A percentile compares a stretch with the other conserved stretches of the same genome.
Conservation (phyloP, 331 rosid species). For the Acacia concinna region DNA sequence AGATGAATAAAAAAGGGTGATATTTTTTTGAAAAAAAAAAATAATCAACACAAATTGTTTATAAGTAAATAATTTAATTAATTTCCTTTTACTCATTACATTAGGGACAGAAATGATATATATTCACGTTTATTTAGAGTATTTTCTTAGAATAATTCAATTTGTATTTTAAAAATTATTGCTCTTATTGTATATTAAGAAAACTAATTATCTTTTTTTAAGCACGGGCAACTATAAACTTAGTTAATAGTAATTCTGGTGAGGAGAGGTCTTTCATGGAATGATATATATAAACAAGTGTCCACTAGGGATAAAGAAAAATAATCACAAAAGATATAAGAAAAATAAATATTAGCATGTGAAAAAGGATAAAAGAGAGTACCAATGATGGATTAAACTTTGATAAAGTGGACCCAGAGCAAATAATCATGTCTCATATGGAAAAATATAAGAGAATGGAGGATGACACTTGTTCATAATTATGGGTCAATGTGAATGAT, state of each 20-base stretch:
- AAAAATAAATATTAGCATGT: not conserved
- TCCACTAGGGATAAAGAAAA: not conserved
- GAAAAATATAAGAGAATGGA: conserved; percentile 1
- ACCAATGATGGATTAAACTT: conserved; percentile 27
- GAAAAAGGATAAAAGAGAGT: not conserved
- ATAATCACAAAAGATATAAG: not conserved
- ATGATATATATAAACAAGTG: not conserved
- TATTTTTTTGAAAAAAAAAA: too few species aligned
- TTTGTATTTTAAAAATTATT: too few species aligned
- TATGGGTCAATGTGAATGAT: conserved; percentile 1
- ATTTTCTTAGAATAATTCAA: not conserved
- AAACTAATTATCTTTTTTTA: too few species aligned
- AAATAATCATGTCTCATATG: not conserved
- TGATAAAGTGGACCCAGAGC: conserved; percentile 6
- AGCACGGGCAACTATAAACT: not conserved
- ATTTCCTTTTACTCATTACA: not conserved
- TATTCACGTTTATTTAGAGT: not conserved
- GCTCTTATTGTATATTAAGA: not conserved
- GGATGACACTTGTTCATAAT: not conserved
- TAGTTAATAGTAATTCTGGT: not conserved
- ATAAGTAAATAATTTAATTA: too few species aligned
- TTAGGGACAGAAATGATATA: not conserved
- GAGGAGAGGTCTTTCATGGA: not conserved
- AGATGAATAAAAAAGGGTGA: not conserved
- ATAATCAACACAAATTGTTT: too few species aligned